These are phyloP conservation scores for Sisymbrium irio DNA, from an alignment of 345 rosid species.

Conservation along the genomic window DNA sequence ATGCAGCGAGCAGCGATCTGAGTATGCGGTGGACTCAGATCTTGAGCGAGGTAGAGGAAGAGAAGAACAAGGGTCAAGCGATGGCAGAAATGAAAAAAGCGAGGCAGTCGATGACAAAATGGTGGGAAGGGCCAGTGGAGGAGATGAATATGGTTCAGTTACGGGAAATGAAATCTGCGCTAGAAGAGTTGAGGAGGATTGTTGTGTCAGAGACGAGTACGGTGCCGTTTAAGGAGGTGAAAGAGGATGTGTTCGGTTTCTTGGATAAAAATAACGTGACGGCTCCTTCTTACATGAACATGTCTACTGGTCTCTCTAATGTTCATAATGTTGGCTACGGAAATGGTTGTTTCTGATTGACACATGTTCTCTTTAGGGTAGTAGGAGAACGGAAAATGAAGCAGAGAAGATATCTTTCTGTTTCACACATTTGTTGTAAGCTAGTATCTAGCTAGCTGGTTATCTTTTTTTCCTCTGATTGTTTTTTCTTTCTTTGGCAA, in stretches of 20 bases:
- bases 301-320: not conserved
- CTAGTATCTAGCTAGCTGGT: not conserved
- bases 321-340: no score
- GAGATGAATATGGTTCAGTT: conserved; percentile 17
- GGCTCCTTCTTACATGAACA: no score
- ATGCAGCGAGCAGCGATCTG: not conserved
- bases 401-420: no score
- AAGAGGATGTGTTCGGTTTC: conserved; percentile 22
- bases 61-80: conserved; percentile 21
- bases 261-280: not conserved
- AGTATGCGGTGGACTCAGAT: not conserved
- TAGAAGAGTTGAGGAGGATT: conserved; percentile 17
- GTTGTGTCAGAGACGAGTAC: not conserved
- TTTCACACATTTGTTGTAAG: not conserved
- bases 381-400: no score
- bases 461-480: not conserved
- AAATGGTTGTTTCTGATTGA: no score
- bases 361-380: no score
- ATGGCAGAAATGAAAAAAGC: conserved; percentile 17
- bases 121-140: conserved; percentile 21
- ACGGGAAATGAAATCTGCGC: conserved; percentile 16
- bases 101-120: not conserved
- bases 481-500: not conserved
- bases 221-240: not conserved
- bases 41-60: conserved; percentile 16